Evolutionary conservation across 148 eudicot species (phyloP).

Genomic region (Amaranthus palmeri): DNA sequence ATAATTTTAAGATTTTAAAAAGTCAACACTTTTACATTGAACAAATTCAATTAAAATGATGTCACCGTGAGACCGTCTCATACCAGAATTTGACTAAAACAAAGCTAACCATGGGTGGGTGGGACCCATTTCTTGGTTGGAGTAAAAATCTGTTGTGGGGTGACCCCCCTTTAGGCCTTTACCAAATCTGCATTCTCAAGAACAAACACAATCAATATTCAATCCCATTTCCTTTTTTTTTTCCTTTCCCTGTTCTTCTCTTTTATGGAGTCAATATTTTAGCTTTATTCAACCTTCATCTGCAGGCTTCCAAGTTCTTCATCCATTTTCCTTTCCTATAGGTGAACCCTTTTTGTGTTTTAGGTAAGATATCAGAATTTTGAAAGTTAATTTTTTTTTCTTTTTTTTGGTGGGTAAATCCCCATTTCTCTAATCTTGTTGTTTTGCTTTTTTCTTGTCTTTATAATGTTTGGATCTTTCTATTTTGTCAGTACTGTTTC

Average conservation of each 20-base stretch:
- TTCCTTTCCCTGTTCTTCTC: not conserved
- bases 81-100: not conserved
- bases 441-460: not conserved
- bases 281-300: not conserved
- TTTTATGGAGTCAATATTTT: not conserved
- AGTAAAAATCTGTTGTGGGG: not conserved
- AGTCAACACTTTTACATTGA: no score
- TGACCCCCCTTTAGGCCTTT: slow-evolving; percentile 7
- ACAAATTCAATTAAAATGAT: no score
- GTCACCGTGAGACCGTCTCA: no score
- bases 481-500: not conserved
- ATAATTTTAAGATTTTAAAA: no score
- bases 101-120: not conserved
- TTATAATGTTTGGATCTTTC: slow-evolving; percentile 6
- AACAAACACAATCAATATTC: slow-evolving; percentile 7
- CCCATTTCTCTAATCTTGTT: slow-evolving; percentile 10
- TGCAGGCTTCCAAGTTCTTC: slow-evolving; percentile 1
- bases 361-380: no score
- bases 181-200: slow-evolving; percentile 19
- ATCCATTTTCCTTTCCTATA: not conserved
- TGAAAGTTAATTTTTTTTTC: not conserved
- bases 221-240: not conserved
- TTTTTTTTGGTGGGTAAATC: slow-evolving; percentile 1
- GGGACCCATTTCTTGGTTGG: slow-evolving; percentile 2
- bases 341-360: no score